Evolutionary conservation across 179 eudicot genomes (phyloP).

Genomic region (Actinidia polygama): DNA sequence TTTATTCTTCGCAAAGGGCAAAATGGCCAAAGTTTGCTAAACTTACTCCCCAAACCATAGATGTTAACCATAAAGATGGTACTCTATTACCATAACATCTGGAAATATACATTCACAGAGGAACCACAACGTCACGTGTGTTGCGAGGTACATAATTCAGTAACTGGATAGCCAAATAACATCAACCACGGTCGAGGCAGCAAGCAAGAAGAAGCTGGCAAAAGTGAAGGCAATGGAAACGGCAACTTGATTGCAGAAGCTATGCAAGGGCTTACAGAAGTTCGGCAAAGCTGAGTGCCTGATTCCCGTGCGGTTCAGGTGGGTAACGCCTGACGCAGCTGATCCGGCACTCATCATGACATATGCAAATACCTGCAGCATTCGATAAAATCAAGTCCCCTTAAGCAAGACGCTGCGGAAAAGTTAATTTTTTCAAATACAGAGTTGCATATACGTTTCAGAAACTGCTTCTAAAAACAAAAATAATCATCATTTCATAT

Average conservation of each 20-base stretch:
- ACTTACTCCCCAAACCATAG: too few species aligned
- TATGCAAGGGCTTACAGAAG: conserved; percentile 82
- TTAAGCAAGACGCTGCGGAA: too few species aligned
- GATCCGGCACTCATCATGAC: conserved; percentile 93
- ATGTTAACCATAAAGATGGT: not conserved
- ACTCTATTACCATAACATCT: not conserved
- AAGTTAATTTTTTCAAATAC: too few species aligned
- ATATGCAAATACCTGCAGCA: conserved; percentile 71
- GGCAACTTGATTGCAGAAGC: conserved; percentile 78
- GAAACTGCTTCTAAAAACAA: too few species aligned
- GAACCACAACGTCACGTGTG: not conserved
- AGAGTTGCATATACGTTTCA: too few species aligned
- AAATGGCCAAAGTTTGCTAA: too few species aligned
- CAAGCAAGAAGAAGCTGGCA: conserved; percentile 76
- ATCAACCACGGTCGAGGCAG: conserved; percentile 65
- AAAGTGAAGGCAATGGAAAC: conserved; percentile 80
- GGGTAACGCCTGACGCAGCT: conserved; percentile 86
- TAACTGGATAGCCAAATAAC: conserved; percentile 66
- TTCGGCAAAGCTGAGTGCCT: conserved; percentile 80
- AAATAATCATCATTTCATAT: too few species aligned
- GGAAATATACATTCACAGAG: too few species aligned
- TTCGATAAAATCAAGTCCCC: not conserved
- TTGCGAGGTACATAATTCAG: conserved; percentile 17
- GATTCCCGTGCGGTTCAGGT: conserved; percentile 81
- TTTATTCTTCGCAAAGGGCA: not conserved